Base-by-base conservation (phyloP, 805 yeast genomes). In the Candida ponderosae region DNA sequence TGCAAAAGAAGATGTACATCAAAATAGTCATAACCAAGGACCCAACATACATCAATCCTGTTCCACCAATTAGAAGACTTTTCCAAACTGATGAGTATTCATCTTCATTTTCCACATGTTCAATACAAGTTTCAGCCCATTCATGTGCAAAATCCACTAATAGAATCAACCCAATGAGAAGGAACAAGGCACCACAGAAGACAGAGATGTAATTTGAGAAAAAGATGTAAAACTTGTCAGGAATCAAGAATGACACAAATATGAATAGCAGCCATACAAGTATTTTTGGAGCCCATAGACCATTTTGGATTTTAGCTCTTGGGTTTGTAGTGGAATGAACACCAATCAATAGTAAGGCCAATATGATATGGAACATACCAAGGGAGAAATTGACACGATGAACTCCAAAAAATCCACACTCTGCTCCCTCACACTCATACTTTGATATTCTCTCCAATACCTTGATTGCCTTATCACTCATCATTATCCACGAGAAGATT, bases 71-170 rank as follows among this genome's bases (percentile, higher is more conserved):
- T 32, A 93, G 66, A 9, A 90, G 61, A 31, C 75, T 67, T 50
- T 85, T 76, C 97, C 97, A 93, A 48, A 84, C 69, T 4, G 58
- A 42, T 39, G 68, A 60, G 36, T 60, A 48, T 38, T 75, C 77
- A 33, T 78, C 83, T 40, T 83, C 90, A 50, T 80, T 78, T 55
- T 93, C 97, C 31, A 93, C 86, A 50, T 87, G 84, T 46, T 81
- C 88, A 37, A 93, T 71, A 58, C 98, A 93, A 7, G 83, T 84
- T 51, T 93, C 99, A 0, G 97, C 97, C 96, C 97, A 93, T 48
- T 90, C 90, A 60, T 93, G 97, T 4, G 98, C 97, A 68, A 87
- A 93, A 59, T 93, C 98, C 24, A 93, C 97, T 34, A 93, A 65
- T 35, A 93, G 66, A 13, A 94, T 82, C 40, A 93, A 70, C 1